A percentile compares a stretch with the other conserved stretches of the same genome.
phyloP scores from a whole-genome alignment of 2,329 filamentous ascomycete species.

The Aspergillus sp. region DNA sequence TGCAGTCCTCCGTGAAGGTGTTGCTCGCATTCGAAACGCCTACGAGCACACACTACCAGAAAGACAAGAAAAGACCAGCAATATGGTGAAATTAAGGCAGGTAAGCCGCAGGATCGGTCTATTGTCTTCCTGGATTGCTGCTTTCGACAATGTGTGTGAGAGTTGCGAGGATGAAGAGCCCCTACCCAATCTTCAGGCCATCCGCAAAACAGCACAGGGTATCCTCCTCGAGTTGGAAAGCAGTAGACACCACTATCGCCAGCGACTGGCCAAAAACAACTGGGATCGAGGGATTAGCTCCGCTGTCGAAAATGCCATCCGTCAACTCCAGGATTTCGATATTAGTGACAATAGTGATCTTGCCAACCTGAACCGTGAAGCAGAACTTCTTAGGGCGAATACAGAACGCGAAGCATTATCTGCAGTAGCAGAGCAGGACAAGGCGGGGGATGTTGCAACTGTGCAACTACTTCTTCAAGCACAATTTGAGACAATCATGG shows the following conservation, averaged over 20 bases:
- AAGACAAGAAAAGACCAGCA: slow-evolving; percentile 70
- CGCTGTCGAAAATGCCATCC: slow-evolving; percentile 77
- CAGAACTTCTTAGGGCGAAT: slow-evolving; percentile 76
- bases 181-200: slow-evolving; percentile 63
- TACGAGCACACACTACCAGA: slow-evolving; percentile 77
- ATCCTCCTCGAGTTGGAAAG: slow-evolving; percentile 85
- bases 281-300: slow-evolving; percentile 89
- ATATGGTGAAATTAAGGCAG: slow-evolving; percentile 76
- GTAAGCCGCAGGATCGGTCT: slow-evolving; percentile 81
- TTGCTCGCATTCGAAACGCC: slow-evolving; percentile 72
- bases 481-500: slow-evolving; percentile 86
- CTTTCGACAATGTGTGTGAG: slow-evolving; percentile 80
- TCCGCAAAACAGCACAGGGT: slow-evolving; percentile 84
- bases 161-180: slow-evolving; percentile 62
- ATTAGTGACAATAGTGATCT: slow-evolving; percentile 63
- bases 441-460: slow-evolving; percentile 68
- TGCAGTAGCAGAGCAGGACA: slow-evolving; percentile 79
- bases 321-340: slow-evolving; percentile 70
- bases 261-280: slow-evolving; percentile 70
- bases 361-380: slow-evolving; percentile 70
- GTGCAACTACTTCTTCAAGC: slow-evolving; percentile 81
- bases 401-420: slow-evolving; percentile 75
- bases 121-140: slow-evolving; percentile 87
- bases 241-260: slow-evolving; percentile 85
- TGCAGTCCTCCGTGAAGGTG: slow-evolving; percentile 67